Evolutionary conservation across 2,329 filamentous ascomycete genomes (phyloP).

Genomic region (Drechslerella stenobrocha): DNA sequence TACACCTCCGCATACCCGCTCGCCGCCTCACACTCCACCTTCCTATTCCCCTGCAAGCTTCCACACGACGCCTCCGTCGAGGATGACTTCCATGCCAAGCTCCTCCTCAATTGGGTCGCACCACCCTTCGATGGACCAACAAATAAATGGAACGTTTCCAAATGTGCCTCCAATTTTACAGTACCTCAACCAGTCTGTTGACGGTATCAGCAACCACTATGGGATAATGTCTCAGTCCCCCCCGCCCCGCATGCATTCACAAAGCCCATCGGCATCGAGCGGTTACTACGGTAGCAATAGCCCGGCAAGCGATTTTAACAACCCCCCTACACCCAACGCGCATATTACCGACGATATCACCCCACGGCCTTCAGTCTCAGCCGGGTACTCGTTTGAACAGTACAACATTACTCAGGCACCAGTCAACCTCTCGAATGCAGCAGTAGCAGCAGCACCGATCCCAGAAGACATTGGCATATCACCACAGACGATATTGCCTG

Average conservation of each 20-base stretch:
- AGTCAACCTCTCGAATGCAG: conserved; percentile 8
- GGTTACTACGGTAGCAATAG: conserved; percentile 48
- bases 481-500: conserved; percentile 31
- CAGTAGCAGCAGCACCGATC: conserved; percentile 22
- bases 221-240: conserved; percentile 43
- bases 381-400: conserved; percentile 34
- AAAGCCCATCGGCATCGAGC: conserved; percentile 42
- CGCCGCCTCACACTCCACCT: conserved; percentile 43
- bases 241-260: conserved; percentile 44
- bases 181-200: conserved; percentile 40
- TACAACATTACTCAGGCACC: conserved; percentile 31
- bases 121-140: conserved; percentile 44
- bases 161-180: conserved; percentile 33
- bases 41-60: conserved; percentile 45
- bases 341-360: conserved; percentile 44
- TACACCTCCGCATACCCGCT: conserved; percentile 39
- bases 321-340: conserved; percentile 36
- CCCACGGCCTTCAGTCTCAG: conserved; percentile 27
- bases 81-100: conserved; percentile 34
- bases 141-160: conserved; percentile 42
- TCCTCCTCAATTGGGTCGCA: conserved; percentile 38
- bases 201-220: conserved; percentile 32
- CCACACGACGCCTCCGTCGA: conserved; percentile 40
- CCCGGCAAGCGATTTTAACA: conserved; percentile 44
- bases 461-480: conserved; percentile 41